Base-by-base conservation (phyloP, 2,329 filamentous ascomycete genomes). In the Pyrenophora graminea region DNA sequence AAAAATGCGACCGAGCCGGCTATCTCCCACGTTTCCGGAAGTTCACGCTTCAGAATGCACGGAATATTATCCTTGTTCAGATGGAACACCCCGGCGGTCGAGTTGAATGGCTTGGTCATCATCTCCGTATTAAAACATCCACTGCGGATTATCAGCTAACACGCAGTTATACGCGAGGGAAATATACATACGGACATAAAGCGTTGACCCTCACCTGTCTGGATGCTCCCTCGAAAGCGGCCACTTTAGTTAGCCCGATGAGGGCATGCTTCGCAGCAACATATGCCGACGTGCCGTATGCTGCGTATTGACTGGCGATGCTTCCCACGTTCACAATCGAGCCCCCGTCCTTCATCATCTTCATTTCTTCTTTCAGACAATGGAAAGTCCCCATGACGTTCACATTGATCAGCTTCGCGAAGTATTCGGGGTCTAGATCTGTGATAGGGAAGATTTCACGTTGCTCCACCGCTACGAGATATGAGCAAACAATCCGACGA, bases 201-300 rank as follows among this genome's bases (percentile, higher is more conserved):
- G 46, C 33, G 10, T 41, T 43, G 32, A 48, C 46, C 32, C 25
- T 48, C 18, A 37, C 62, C 62, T 36, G 61, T 51, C 13, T 69
- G 67, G 36, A 67, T 59, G 47, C 55, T 69, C 73, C 53, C 72
- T 73, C 10, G 27, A 50, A 45, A 21, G 73, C 74, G 4, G 70
- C 67, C n/a, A 61, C 59, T 34, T 67, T 64, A 13, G 73, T 74
- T 27, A 75, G 54, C 3, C 74, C 73, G 12, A 75, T 62, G 7
- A 75, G 69, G 2, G 63, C 73, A 50, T 75, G 73, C 53, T 76
- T 76, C 12, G 58, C 66, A 2, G 71, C 68, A 4, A 58, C 46
- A 47, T 74, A 75, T 6, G 70, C 69, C 25, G 64, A 70, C 31
- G 58, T 59, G 57, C 15, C 82, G 81, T 45, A 80, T 79, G 32